Conservation (phyloP, 148 eudicot species). For the Diospyros kaki region DNA sequence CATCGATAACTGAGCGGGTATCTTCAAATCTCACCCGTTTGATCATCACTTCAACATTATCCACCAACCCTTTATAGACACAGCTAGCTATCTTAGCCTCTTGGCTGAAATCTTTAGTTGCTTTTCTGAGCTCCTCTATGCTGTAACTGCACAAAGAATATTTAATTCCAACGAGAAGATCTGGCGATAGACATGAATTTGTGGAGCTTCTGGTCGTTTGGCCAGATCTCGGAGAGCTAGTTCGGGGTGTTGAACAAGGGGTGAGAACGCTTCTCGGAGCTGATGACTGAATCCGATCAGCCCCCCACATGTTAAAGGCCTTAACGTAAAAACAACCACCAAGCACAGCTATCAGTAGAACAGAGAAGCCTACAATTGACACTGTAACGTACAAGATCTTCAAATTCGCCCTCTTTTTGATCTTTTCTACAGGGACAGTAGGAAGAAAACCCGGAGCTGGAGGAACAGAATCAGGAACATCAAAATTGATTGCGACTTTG, state of each 20-base stretch:
- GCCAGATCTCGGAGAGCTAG: slow-evolving; percentile 19
- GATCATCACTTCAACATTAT: slow-evolving; percentile 31
- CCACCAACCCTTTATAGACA: slow-evolving; percentile 32
- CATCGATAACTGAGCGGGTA: slow-evolving; percentile 31
- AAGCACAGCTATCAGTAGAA: slow-evolving; percentile 17
- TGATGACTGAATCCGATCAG: slow-evolving; percentile 14
- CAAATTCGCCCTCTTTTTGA: slow-evolving; percentile 5
- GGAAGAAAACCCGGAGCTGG: slow-evolving; percentile 39
- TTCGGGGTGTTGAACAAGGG: slow-evolving; percentile 30
- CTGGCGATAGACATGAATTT: slow-evolving; percentile 46
- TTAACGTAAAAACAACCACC: slow-evolving; percentile 25
- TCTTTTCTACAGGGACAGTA: slow-evolving; percentile 18
- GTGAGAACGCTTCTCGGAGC: slow-evolving; percentile 23
- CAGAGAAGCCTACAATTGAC: slow-evolving; percentile 21
- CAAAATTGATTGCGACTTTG: slow-evolving; percentile 20
- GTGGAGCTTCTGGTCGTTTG: slow-evolving; percentile 34
- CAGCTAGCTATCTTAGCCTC: slow-evolving; percentile 15
- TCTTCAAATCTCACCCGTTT: slow-evolving; percentile 33
- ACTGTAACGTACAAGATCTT: slow-evolving; percentile 26
- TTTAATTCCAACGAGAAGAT: slow-evolving; percentile 38
- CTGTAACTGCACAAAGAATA: slow-evolving; percentile 32
- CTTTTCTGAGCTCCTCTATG: slow-evolving; percentile 33
- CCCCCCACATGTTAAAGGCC: slow-evolving; percentile 27
- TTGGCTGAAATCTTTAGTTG: slow-evolving; percentile 28
- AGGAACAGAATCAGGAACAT: slow-evolving; percentile 22